phyloP scores from a whole-genome alignment of 2,329 filamentous ascomycete genomes.

The Pseudogymnoascus sp. region DNA sequence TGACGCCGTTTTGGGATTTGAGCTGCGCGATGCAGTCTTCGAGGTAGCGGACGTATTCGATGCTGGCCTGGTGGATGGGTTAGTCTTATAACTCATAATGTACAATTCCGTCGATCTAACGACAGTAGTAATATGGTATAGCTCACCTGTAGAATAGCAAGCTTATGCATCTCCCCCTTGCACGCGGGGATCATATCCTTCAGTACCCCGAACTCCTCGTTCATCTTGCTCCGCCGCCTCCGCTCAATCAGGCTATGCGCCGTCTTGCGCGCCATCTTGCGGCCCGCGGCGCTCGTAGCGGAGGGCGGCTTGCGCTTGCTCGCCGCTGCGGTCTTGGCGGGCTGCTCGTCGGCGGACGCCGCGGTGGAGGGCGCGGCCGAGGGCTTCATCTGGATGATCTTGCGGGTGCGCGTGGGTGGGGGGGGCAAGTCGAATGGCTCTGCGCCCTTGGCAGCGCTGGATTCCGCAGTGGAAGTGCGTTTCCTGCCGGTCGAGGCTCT shows the following conservation, averaged over 20 bases:
- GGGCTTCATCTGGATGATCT: slow-evolving; percentile 98
- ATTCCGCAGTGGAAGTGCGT: slow-evolving; percentile 40
- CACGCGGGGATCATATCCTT: slow-evolving; percentile 96
- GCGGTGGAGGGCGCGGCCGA: slow-evolving; percentile 22
- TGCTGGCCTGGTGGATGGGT: slow-evolving; percentile 61
- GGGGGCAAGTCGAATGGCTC: slow-evolving; percentile 76
- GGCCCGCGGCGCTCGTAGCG: slow-evolving; percentile 73
- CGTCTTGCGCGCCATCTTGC: slow-evolving; percentile 92
- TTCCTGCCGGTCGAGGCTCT: slow-evolving; percentile 34
- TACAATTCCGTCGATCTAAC: neutral
- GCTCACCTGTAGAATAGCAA: slow-evolving; percentile 83
- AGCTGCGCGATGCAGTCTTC: slow-evolving; percentile 80
- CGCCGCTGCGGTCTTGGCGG: slow-evolving; percentile 18
- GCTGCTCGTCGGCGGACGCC: slow-evolving; percentile 18
- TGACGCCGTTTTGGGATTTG: slow-evolving; percentile 45
- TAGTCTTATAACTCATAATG: slow-evolving; percentile 10
- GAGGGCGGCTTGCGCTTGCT: slow-evolving; percentile 70
- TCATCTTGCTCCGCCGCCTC: slow-evolving; percentile 90
- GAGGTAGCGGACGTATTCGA: slow-evolving; percentile 91
- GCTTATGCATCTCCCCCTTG: slow-evolving; percentile 95
- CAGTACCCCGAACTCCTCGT: slow-evolving; percentile 89
- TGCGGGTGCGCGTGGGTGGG: slow-evolving; percentile 82
- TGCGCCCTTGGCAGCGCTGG: slow-evolving; percentile 31
- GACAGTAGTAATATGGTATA: slow-evolving; percentile 21
- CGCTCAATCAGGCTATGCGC: slow-evolving; percentile 94